Evolutionary conservation across 345 rosid species (phyloP).

Genomic region (Sisymbrium altissimum): DNA sequence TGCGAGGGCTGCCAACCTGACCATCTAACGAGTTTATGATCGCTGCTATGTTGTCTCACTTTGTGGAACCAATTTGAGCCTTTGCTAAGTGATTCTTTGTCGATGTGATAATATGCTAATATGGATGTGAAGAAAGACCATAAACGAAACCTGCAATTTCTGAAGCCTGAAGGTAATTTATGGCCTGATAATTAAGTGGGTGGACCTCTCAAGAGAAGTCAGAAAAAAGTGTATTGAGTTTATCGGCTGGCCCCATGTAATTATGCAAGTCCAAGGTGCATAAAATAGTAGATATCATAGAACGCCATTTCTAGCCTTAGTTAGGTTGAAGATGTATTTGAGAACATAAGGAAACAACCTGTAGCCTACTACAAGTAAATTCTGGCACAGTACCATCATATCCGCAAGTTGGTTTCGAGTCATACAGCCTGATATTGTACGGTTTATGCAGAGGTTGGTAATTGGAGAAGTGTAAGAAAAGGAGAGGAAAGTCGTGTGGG

Average conservation of each 20-base stretch:
- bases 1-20: constrained; percentile 1
- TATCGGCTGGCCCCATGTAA: background rate
- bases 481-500: background rate
- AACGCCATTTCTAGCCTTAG: background rate
- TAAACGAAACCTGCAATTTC: too few relatives aligned
- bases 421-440: background rate
- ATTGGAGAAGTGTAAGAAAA: background rate
- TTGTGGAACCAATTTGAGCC: background rate
- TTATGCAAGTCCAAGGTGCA: background rate
- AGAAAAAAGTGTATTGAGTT: background rate
- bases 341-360: background rate
- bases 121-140: too few relatives aligned
- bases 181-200: background rate
- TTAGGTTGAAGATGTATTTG: background rate
- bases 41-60: background rate
- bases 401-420: background rate
- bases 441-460: background rate
- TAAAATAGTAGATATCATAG: background rate
- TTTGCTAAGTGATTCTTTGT: background rate
- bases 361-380: background rate
- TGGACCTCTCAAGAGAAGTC: background rate
- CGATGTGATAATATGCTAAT: background rate
- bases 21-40: background rate
- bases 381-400: background rate
- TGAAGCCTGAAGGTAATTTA: constrained; percentile 6